These are phyloP conservation scores for Penicillium silybi DNA, from an alignment of 495 filamentous ascomycete species.

Conservation along the genomic window DNA sequence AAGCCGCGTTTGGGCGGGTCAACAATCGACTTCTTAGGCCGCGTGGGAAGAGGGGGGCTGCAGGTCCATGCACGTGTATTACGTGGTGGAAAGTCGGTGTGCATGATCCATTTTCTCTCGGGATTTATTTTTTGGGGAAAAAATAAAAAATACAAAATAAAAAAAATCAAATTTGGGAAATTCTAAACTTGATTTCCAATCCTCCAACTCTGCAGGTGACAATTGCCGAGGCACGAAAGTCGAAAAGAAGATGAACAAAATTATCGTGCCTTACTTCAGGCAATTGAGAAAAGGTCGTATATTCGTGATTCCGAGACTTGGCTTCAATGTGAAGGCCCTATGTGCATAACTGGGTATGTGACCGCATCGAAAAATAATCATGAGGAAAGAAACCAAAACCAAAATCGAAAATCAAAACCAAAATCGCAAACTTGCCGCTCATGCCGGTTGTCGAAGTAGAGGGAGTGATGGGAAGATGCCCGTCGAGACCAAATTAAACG, in stretches of 20 bases:
- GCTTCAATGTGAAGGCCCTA: background rate
- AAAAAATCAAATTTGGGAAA: background rate
- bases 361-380: background rate
- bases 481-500: background rate
- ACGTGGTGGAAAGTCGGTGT: background rate
- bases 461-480: background rate
- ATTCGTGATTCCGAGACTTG: background rate
- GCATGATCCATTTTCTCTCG: background rate
- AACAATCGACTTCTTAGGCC: background rate
- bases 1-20: background rate
- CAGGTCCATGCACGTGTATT: background rate
- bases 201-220: background rate
- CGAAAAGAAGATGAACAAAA: background rate
- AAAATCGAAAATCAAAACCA: no score
- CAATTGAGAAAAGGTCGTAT: background rate
- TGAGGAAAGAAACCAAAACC: background rate
- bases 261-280: background rate
- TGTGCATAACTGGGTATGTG: background rate
- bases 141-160: background rate
- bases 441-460: background rate
- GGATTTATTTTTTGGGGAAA: background rate
- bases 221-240: background rate
- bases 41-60: background rate
- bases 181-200: background rate
- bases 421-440: background rate